Evolutionary conservation across 2,329 filamentous ascomycete genomes (phyloP).

Genomic region (Penicillium sp.): DNA sequence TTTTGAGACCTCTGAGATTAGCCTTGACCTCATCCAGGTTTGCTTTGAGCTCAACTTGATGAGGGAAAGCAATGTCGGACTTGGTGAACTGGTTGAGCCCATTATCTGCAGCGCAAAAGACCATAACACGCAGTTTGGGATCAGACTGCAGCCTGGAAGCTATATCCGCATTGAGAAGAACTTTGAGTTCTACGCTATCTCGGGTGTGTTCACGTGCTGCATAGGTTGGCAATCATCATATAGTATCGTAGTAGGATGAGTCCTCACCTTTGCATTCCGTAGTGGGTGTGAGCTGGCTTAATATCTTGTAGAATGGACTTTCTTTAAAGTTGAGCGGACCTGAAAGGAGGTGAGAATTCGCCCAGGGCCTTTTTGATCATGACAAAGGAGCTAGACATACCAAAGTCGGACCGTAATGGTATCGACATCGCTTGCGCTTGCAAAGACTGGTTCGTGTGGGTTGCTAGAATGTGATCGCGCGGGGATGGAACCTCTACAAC

Average conservation of each 20-base stretch:
- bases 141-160: slow-evolving; percentile 64
- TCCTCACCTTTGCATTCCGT: slow-evolving; percentile 72
- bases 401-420: slow-evolving; percentile 35
- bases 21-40: slow-evolving; percentile 87
- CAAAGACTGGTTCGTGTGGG: slow-evolving; percentile 32
- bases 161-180: slow-evolving; percentile 59
- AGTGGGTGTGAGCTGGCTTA: slow-evolving; percentile 67
- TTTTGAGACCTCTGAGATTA: slow-evolving; percentile 94
- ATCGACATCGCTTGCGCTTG: slow-evolving; percentile 38
- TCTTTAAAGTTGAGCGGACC: slow-evolving; percentile 65
- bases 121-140: slow-evolving; percentile 71
- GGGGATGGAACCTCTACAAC: slow-evolving; percentile 30
- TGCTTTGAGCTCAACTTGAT: slow-evolving; percentile 89
- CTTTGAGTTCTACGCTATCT: slow-evolving; percentile 63
- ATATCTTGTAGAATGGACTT: slow-evolving; percentile 83
- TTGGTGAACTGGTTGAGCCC: slow-evolving; percentile 61
- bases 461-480: slow-evolving; percentile 21
- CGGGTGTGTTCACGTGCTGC: slow-evolving; percentile 66
- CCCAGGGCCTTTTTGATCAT: not conserved
- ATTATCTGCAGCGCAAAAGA: slow-evolving; percentile 76
- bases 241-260: not conserved
- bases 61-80: slow-evolving; percentile 82
- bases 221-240: slow-evolving; percentile 38
- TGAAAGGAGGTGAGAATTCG: slow-evolving; percentile 42
- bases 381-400: slow-evolving; percentile 27